Base-by-base conservation (phyloP, 176 grass and related monocot genomes). In the Raddia guianensis region DNA sequence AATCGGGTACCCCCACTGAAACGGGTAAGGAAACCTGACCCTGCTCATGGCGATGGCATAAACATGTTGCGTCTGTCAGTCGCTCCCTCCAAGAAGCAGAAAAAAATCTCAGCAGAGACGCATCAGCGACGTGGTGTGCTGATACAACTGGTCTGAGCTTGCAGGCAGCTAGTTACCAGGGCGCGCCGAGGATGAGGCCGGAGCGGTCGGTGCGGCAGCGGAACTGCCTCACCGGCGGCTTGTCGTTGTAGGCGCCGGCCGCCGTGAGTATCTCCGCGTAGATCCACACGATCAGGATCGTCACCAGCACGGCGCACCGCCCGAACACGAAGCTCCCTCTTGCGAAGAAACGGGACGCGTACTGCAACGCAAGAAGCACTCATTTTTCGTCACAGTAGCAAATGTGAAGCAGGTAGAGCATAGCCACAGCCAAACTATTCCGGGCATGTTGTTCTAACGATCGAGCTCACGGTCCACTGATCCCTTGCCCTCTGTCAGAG, bases 1-100 rank as follows among this genome's bases (percentile, higher is more conserved):
- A 49, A 85, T 87, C 0, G 95, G 95, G 72, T 87, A 86, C 7
- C 92, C 95, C 95, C 95, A 98, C 90, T 98, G 95, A 76, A 98
- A 95, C 75, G 95, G 95, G 32, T 95, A 98, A 10, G 95, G 95
- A 83, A 98, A 88, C 82, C 90, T 91, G 65, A 93, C 84, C 95
- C 95, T 98, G 88, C 72, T 86, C 46, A 49, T 47, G 16, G 27
- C 27, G 27, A 27, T 27, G 27, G 57, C 45, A 79, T 5, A 73
- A 49, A 27, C 3, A 33, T 3, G 18, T 63, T 1, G 16, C n/a
- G 6, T 44, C 20, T 43, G 54, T 66, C 19, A 66, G 33, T 42
- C 63, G 13, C 57, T 66, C 27, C 27, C 27, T 27, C 27, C 27
- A 27, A 27, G 27, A 27, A 27, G 27, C 27, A 27, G 27, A 27